These are phyloP conservation scores for Xylaria arbuscula DNA, from an alignment of 2,329 filamentous ascomycete genomes.

Conservation along the genomic window DNA sequence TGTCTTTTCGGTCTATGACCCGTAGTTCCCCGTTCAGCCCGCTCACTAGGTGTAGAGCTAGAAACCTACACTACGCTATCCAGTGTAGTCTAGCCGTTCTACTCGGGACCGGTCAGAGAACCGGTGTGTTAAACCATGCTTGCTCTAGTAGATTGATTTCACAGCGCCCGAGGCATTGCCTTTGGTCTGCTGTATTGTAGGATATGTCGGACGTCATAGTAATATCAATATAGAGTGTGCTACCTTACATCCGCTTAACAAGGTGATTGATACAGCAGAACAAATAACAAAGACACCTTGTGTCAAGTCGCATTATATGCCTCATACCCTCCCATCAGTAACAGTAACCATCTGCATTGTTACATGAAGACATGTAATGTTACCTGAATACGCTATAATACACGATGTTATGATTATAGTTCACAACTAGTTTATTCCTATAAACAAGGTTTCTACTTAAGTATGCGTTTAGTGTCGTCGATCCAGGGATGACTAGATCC, in stretches of 20 bases:
- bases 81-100: not conserved
- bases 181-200: not conserved
- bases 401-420: not conserved
- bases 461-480: not conserved
- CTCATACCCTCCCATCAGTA: not conserved
- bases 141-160: not conserved
- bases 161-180: not conserved
- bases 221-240: not conserved
- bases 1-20: not conserved
- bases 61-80: not conserved
- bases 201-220: not conserved
- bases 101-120: slow-evolving; percentile 1
- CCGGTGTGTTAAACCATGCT: too few species aligned
- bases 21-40: not conserved
- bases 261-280: too few species aligned
- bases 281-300: too few species aligned
- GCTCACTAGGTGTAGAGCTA: not conserved
- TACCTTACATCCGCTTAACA: not conserved
- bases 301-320: not conserved
- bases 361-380: not conserved
- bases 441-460: not conserved
- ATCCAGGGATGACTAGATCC: not conserved
- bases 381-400: not conserved
- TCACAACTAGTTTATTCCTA: not conserved
- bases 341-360: not conserved